A percentile compares a stretch with the other conserved stretches of the same genome.
phyloP scores from a whole-genome alignment of 371 early-diverging fungal species.

The Mortierella polycephala region DNA sequence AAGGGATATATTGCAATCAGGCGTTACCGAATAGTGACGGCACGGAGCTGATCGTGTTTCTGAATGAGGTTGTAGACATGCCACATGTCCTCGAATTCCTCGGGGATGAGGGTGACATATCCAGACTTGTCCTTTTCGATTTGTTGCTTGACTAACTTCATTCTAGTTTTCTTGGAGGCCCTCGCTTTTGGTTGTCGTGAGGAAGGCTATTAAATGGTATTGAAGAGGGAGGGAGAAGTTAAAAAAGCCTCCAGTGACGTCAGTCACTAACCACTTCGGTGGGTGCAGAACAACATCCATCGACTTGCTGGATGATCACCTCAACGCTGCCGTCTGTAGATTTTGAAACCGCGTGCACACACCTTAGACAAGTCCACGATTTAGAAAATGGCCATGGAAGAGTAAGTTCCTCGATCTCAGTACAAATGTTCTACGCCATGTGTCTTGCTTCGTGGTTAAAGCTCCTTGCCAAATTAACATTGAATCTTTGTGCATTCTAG shows the following conservation, averaged over 20 bases:
- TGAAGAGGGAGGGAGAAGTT: not conserved
- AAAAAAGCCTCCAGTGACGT: too few species aligned
- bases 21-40: constrained; percentile 85
- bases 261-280: too few species aligned
- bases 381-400: constrained; percentile 4
- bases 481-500: not conserved
- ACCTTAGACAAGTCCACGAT: not conserved
- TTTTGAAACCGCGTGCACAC: not conserved
- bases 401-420: not conserved
- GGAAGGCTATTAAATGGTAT: not conserved
- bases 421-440: not conserved
- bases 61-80: constrained; percentile 94
- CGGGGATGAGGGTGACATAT: constrained; percentile 77
- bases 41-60: constrained; percentile 87
- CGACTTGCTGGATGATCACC: too few species aligned
- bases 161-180: constrained; percentile 3
- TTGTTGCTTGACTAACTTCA: constrained; percentile 67
- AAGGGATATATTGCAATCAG: not conserved
- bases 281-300: too few species aligned
- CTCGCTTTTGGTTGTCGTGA: not conserved
- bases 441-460: not conserved
- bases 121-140: constrained; percentile 75
- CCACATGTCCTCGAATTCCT: constrained; percentile 98
- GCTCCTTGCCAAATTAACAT: not conserved
- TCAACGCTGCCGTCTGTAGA: too few species aligned